Evolutionary conservation across 2,329 filamentous ascomycete genomes (phyloP).

Genomic region (Penicillium sp.): DNA sequence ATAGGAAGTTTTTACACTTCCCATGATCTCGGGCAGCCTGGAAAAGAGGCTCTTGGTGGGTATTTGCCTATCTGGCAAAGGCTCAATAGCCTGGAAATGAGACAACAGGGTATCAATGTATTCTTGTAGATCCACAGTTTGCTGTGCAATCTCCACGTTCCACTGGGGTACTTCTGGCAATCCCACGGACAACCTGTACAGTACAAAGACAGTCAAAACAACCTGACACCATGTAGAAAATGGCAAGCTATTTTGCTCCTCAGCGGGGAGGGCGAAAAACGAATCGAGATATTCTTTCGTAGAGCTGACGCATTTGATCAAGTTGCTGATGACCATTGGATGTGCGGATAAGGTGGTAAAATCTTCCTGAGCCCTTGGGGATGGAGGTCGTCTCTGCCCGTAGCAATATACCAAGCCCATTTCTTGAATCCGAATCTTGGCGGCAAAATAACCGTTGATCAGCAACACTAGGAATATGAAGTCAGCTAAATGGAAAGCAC

Average conservation of each 20-base stretch:
- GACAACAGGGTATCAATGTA: background rate
- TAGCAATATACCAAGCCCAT: background rate
- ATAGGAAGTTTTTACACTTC: constrained; percentile 19
- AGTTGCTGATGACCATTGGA: background rate
- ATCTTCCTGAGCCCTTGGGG: background rate
- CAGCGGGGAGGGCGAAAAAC: background rate
- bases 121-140: background rate
- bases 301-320: background rate
- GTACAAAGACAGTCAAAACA: constrained; percentile 15
- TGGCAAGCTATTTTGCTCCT: constrained; percentile 10
- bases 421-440: background rate
- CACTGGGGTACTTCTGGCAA: background rate
- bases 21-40: constrained; percentile 15
- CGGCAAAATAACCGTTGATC: background rate
- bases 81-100: constrained; percentile 6
- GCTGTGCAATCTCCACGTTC: background rate
- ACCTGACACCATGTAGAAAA: constrained; percentile 18
- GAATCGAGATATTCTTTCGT: background rate
- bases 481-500: background rate
- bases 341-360: background rate
- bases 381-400: background rate
- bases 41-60: constrained; percentile 18
- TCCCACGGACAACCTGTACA: constrained; percentile 12
- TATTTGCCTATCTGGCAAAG: constrained; percentile 10
- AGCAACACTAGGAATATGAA: background rate